Base-by-base conservation (phyloP, 2,329 filamentous ascomycete genomes). In the Trichophyton rubrum region DNA sequence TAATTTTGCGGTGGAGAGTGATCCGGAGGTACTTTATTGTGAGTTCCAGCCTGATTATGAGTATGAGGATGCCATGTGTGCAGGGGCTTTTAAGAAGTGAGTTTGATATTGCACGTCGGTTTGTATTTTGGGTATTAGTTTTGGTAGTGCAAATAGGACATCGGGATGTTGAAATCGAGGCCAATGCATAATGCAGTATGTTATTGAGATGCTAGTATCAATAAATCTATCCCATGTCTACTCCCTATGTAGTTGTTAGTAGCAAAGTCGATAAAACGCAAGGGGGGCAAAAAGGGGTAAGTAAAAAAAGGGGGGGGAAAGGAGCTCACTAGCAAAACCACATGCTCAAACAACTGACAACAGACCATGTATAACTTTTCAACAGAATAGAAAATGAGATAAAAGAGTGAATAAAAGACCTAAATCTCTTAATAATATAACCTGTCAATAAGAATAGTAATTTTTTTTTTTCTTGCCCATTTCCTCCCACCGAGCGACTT, bases 11-110 rank as follows among this genome's bases (percentile, higher is more conserved):
- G 64, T 69, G 63, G 68, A 69, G 59, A 65, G 65, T 60, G 67
- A 68, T 35, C 51, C 64, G 3, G 63, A 69, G 60, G 64, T 62
- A 6, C 64, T 64, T 56, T 69, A 66, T 61, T 64, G 65, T 27
- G 68, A 69, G 61, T 68, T 68, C 58, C 67, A 68, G 59, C 64
- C 64, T 3, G 67, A 68, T 61, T 67, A 66, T 49, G 66, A 69
- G 20, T 69, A 67, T 62, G 68, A 69, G 61, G 64, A 66, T 22
- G 62, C 65, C 58, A 61, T 68, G 59, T 62, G 60, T 24, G 66
- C 64, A 47, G 67, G 67, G 13, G 66, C 66, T 3, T 69, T 69
- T 51, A 65, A 66, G 61, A 65, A 68, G 8, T 57, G 55, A 57
- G 11, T 2, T 38, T 38, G 9, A 41, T 24, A 20, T 7, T 13